Evolutionary conservation across 2,329 filamentous ascomycete genomes (phyloP), one percentile per base, ranked within the genome.

Genomic region (Trichophyton benhamiae): DNA sequence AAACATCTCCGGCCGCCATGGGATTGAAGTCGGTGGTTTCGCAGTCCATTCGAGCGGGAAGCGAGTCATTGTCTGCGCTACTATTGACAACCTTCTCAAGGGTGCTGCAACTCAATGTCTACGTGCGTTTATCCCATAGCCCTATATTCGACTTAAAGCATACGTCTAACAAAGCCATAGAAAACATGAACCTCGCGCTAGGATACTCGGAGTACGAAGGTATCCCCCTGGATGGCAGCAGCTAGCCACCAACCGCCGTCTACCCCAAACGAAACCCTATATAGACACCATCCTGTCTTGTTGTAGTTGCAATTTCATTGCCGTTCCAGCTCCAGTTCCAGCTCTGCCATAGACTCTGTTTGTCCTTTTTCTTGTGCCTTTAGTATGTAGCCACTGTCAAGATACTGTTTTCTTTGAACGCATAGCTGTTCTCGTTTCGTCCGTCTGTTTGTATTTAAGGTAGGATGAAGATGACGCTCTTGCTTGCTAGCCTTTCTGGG

Each of bases 141-240:
- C 38, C 22, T 6, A n/a, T 46, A 13, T 38, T 44, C 25, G 38
- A 42, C 46, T 46, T 53, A 58, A 27, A 22, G 9, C 9, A 65
- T 44, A 60, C 62, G 17, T 44, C 57, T 58, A 60, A 66, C 66
- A 36, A 0, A 17, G 3, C 44, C 25, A 65, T 71, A 88, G 86
- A 95, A 80, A 95, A 95, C 76, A 94, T 95, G 89, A 95, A 95
- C 75, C 79, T 95, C 62, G 87, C 89, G n/a, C 81, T 95, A 9
- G 90, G 90, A 53, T 95, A 92, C 71, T 85, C 83, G 53, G 90
- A 95, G 77, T 95, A 90, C 70, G 88, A 95, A 72, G 90, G 90
- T 46, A 95, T 95, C 66, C 89, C 89, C 38, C 70, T 83, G 63
- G 75, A 82, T 62, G 81, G 74, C 61, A 30, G 33, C 55, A 58